Evolutionary conservation across 768 basidiomycete genomes (phyloP), one percentile per base, ranked within the genome.

Genomic region (Phanerochaete sordida): DNA sequence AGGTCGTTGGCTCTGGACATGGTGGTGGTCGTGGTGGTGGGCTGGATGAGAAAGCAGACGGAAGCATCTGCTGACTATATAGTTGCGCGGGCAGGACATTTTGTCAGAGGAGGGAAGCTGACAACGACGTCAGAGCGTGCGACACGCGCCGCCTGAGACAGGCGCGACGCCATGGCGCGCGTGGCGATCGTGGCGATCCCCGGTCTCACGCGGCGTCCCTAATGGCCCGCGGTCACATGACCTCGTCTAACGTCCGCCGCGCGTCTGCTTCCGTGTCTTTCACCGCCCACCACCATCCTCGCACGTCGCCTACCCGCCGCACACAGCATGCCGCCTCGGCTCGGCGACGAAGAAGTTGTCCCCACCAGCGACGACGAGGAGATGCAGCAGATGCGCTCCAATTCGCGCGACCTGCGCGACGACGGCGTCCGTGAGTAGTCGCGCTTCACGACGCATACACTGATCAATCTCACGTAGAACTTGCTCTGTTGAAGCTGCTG

Each of bases 1-100:
- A 46, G 51, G 6, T 5, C 6, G 6, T 76, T 75, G 3, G 70
- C 56, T 13, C 16, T 35, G 60, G 58, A 51, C 53, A 60, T 62
- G 44, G n/a, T 62, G 39, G 11, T 33, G 12, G 26, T 11, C 11
- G 39, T 9, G 11, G 19, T 35, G 28, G 23, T 16, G 12, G 24
- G 28, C 9, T 24, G n/a, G n/a, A n/a, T n/a, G n/a, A n/a, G n/a
- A n/a, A n/a, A n/a, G n/a, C n/a, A n/a, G n/a, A n/a, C n/a, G n/a
- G n/a, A n/a, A n/a, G n/a, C n/a, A n/a, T n/a, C n/a, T n/a, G n/a
- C n/a, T n/a, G n/a, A n/a, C n/a, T n/a, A n/a, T n/a, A n/a, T n/a
- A n/a, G n/a, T n/a, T n/a, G n/a, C n/a, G n/a, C n/a, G n/a, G n/a
- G n/a, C n/a, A n/a, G n/a, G n/a, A n/a, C n/a, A n/a, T n/a, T n/a